Evolutionary conservation across 2,329 filamentous ascomycete species (phyloP).

Genomic region (Aspergillus texensis): DNA sequence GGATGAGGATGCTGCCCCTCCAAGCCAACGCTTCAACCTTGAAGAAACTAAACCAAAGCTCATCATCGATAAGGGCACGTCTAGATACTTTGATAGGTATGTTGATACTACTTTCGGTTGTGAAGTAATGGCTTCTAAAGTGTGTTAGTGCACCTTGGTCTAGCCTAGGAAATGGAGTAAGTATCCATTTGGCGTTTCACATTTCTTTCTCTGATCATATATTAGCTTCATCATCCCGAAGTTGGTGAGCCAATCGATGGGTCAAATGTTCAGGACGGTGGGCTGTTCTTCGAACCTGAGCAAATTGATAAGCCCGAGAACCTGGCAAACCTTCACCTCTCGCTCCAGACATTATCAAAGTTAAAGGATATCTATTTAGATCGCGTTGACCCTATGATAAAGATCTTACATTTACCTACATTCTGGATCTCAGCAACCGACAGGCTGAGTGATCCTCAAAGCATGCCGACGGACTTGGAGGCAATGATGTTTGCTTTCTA

Average conservation of each 20-base stretch:
- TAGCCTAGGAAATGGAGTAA: neutral
- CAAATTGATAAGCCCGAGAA: neutral
- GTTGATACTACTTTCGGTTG: neutral
- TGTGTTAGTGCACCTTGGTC: neutral
- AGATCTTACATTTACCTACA: slow-evolving; percentile 24
- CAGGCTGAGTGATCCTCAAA: neutral
- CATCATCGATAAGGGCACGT: neutral
- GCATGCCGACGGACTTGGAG: neutral
- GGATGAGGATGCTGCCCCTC: neutral
- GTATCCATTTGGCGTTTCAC: neutral
- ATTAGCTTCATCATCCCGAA: neutral
- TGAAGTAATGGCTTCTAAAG: neutral
- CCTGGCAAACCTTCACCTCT: neutral
- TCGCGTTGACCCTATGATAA: slow-evolving; percentile 23
- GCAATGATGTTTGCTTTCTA: neutral
- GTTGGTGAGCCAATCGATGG: neutral
- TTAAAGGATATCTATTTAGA: slow-evolving; percentile 17
- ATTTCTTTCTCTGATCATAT: neutral
- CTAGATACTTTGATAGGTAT: neutral
- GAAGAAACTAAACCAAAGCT: neutral
- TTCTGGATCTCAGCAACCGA: neutral
- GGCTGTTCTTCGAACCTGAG: neutral
- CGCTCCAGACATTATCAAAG: neutral
- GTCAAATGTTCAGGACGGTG: neutral
- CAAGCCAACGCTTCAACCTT: neutral